Percentiles rank a stretch among this genome's conserved stretches.
Conservation (phyloP, 768 basidiomycete species). For the Boletus subparvulus region DNA sequence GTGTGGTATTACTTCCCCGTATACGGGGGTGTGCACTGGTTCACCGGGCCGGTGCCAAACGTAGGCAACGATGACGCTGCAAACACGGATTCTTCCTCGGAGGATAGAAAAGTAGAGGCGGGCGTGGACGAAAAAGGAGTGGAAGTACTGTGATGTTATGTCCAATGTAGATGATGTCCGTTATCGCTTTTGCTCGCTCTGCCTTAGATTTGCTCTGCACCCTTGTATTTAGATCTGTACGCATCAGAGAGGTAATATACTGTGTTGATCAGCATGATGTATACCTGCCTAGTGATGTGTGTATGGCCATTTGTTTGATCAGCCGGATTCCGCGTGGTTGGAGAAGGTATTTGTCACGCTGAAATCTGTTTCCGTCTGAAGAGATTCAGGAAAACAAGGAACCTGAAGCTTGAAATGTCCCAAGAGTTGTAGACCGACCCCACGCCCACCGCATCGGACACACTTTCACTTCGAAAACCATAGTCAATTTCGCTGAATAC, state of each 20-base stretch:
- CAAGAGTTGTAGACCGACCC: too few relatives aligned
- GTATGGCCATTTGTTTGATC: too few relatives aligned
- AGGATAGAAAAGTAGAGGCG: background rate
- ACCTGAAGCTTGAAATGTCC: too few relatives aligned
- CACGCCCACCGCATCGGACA: too few relatives aligned
- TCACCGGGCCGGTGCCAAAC: conserved; percentile 61
- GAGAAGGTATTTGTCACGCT: too few relatives aligned
- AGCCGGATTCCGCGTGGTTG: too few relatives aligned
- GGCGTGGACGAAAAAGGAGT: background rate
- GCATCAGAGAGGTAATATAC: background rate
- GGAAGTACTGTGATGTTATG: background rate
- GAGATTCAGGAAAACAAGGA: too few relatives aligned
- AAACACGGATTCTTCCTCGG: background rate
- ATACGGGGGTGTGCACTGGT: conserved; percentile 74
- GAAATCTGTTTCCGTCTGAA: too few relatives aligned
- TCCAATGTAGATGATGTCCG: background rate
- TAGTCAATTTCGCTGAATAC: too few relatives aligned
- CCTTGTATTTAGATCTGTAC: too few relatives aligned
- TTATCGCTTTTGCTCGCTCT: background rate
- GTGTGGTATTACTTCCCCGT: conserved; percentile 67
- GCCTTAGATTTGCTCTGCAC: background rate
- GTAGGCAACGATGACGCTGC: conserved; percentile 24
- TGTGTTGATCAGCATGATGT: too few relatives aligned
- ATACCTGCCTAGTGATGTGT: background rate
- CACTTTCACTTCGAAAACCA: too few relatives aligned